phyloP scores from a whole-genome alignment of 1,284 basidiomycete species.

The Spongiforma sp. region DNA sequence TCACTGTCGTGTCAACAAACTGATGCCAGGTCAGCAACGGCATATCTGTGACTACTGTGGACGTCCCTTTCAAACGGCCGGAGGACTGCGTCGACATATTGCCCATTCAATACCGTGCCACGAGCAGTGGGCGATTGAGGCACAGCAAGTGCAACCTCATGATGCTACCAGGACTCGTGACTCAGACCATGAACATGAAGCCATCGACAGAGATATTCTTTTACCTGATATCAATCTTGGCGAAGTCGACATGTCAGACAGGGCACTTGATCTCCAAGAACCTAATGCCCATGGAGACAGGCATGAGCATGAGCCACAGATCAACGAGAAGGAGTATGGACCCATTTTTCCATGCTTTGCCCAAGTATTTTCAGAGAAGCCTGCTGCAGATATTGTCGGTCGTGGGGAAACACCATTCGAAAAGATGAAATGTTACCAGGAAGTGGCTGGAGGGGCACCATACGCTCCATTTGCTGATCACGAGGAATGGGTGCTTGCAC shows the following conservation, averaged over 20 bases:
- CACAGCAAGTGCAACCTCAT: background rate
- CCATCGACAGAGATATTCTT: too few relatives aligned
- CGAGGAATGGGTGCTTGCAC: slow-evolving; percentile 8
- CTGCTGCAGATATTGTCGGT: background rate
- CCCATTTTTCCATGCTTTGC: background rate
- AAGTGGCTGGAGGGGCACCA: background rate
- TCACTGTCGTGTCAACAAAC: background rate
- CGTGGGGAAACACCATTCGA: background rate
- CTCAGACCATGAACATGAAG: background rate
- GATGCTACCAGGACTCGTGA: background rate
- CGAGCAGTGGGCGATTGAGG: background rate
- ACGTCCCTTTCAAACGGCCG: background rate
- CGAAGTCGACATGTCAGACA: background rate
- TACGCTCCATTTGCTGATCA: background rate
- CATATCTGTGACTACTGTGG: background rate
- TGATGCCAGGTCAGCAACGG: background rate
- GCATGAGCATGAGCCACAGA: background rate
- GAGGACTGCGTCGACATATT: background rate
- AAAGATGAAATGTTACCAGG: background rate
- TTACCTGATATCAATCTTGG: background rate
- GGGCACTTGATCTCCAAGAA: background rate
- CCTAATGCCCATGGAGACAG: background rate
- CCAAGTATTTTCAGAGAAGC: background rate
- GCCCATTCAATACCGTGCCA: background rate
- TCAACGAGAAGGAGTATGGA: background rate